These are phyloP conservation scores for Lentinula guzmanii DNA, from an alignment of 768 basidiomycete species.

Conservation along the genomic window DNA sequence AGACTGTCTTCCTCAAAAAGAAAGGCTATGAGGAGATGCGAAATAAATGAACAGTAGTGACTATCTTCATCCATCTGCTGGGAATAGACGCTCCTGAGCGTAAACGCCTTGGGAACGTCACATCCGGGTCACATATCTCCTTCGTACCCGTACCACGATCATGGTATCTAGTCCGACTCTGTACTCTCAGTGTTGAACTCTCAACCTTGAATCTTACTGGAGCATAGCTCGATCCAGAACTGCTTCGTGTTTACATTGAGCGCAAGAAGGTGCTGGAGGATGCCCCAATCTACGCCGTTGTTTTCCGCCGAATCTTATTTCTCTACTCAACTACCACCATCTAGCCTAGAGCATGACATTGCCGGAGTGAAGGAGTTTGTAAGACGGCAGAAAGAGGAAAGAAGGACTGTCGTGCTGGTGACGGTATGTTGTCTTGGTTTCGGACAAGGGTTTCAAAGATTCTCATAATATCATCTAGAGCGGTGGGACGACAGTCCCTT, in stretches of 20 bases:
- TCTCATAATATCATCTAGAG: constrained; percentile 49
- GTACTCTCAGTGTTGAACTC: background rate
- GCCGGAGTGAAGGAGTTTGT: constrained; percentile 65
- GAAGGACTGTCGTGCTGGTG: constrained; percentile 83
- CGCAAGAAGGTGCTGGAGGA: background rate
- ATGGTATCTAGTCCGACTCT: background rate
- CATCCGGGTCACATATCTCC: too few species aligned
- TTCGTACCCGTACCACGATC: background rate
- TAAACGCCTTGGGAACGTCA: too few species aligned
- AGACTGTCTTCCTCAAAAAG: too few species aligned
- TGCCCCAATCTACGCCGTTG: constrained; percentile 11
- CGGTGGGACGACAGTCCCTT: constrained; percentile 94
- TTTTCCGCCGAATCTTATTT: constrained; percentile 93
- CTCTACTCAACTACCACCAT: constrained; percentile 76
- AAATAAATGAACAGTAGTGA: too few species aligned
- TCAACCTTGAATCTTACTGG: background rate
- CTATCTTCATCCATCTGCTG: background rate
- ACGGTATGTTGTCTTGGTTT: constrained; percentile 56
- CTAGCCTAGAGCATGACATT: constrained; percentile 64
- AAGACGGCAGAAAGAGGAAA: constrained; percentile 51
- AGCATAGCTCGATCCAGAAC: background rate
- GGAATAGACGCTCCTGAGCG: too few species aligned
- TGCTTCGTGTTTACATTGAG: background rate
- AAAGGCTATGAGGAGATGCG: too few species aligned
- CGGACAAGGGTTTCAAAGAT: background rate